Evolutionary conservation across 2,329 filamentous ascomycete species (phyloP), one percentile per base, ranked within the genome.

Genomic region (Chlorencoelia australis): DNA sequence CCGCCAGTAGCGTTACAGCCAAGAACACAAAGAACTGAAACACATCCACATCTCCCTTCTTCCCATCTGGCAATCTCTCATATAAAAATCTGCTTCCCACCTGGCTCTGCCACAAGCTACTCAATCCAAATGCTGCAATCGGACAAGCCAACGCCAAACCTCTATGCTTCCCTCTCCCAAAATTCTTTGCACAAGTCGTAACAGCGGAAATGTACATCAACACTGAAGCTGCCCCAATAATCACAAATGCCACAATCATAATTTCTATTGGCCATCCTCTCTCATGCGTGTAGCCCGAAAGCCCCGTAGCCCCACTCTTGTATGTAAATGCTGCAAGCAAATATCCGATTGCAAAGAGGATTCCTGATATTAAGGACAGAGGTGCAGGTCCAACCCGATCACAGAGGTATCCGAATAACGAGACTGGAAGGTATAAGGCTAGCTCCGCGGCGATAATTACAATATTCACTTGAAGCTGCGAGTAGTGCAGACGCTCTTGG

Each of bases 141-240:
- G 91, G 91, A 41, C 85, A 70, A 1, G 89, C 88, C 37, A 98
- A 69, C 42, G 93, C 89, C 33, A 98, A 64, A 0, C 91, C 91
- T 52, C 89, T 82, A 53, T 93, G 80, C 53, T 80, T 83, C 4
- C 87, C 86, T 42, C 82, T 78, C 32, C 88, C 88, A 62, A 96
- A 98, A 63, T 96, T 98, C 75, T 98, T 98, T 22, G 91, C 91
- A 55, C 87, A 94, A 0, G 89, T 94, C 5, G 89, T 89, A n/a
- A 98, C 81, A 2, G 86, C 81, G 33, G 79, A 74, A 38, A 96
- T 69, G 59, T 96, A 98, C 76, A 96, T 87, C 58, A 75, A 76
- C 46, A 82, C 84, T 0, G 89, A 95, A 4, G 77, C 89, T 44
- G 80, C 71, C 2, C 91, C 91, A 40, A 98, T 77, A 34, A 73